A percentile compares a stretch with the other conserved stretches of the same genome.
phyloP scores from a whole-genome alignment of 495 filamentous ascomycete species.

The Penicillium crystallinum region DNA sequence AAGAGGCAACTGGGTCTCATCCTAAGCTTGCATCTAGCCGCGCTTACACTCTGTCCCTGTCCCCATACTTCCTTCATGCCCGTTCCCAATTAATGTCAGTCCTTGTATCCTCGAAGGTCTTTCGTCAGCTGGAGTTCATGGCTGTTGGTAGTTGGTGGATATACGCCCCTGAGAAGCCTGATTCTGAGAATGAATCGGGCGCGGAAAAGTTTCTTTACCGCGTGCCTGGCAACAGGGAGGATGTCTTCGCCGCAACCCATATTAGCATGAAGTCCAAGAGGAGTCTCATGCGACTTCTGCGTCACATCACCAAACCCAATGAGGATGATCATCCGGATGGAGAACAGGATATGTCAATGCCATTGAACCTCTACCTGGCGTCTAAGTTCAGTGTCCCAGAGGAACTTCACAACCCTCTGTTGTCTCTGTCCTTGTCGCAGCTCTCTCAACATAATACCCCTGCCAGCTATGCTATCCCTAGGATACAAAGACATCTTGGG shows the following conservation, averaged over 20 bases:
- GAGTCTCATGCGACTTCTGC: conserved; percentile 81
- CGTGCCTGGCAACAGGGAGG: conserved; percentile 80
- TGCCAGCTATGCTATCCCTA: conserved; percentile 59
- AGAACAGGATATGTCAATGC: conserved; percentile 31
- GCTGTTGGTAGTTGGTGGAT: conserved; percentile 95
- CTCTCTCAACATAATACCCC: conserved; percentile 49
- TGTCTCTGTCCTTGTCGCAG: conserved; percentile 74
- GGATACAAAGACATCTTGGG: conserved; percentile 72
- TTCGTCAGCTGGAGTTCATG: conserved; percentile 85
- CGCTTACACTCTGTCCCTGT: conserved; percentile 76
- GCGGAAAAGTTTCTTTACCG: conserved; percentile 41
- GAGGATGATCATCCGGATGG: conserved; percentile 24
- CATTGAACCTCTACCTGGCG: conserved; percentile 60
- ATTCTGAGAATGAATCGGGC: conserved; percentile 8
- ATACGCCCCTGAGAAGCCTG: conserved; percentile 30
- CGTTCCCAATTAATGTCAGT: conserved; percentile 68
- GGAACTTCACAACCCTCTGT: conserved; percentile 63
- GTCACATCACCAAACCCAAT: conserved; percentile 45
- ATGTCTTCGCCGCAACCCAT: conserved; percentile 69
- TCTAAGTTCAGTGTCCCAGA: conserved; percentile 68
- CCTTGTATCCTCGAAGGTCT: conserved; percentile 81
- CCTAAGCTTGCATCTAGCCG: conserved; percentile 58
- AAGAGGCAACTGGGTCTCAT: background rate
- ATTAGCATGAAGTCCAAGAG: conserved; percentile 75
- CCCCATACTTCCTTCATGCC: conserved; percentile 83